These are phyloP conservation scores for Fomitiporia mediterranea DNA, from an alignment of 1,284 basidiomycete species.

Conservation along the genomic window DNA sequence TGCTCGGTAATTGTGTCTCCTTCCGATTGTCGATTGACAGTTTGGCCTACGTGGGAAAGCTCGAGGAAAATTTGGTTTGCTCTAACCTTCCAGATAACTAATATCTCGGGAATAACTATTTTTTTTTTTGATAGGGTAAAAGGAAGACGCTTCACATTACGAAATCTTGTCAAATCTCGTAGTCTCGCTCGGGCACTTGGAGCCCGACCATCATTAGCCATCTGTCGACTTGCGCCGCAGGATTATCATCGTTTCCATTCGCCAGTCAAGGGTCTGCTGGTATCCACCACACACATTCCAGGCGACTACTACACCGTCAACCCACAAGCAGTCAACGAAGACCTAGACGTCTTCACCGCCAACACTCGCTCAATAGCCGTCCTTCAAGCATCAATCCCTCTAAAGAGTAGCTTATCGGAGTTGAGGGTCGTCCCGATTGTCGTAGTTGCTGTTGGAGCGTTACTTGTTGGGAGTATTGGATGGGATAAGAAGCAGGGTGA, in stretches of 20 bases:
- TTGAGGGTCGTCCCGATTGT: slow-evolving; percentile 23
- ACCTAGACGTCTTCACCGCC: slow-evolving; percentile 40
- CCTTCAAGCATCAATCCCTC: not conserved
- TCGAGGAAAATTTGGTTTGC: slow-evolving; percentile 43
- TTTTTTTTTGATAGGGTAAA: slow-evolving; percentile 38
- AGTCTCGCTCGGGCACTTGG: slow-evolving; percentile 24
- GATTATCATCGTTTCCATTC: slow-evolving; percentile 56
- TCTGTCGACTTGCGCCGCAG: slow-evolving; percentile 47
- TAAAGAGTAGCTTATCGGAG: not conserved
- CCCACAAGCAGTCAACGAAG: slow-evolving; percentile 48
- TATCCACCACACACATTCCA: slow-evolving; percentile 27
- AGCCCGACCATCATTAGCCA: slow-evolving; percentile 32
- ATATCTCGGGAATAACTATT: not conserved
- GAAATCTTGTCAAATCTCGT: slow-evolving; percentile 37
- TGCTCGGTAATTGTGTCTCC: slow-evolving; percentile 37
- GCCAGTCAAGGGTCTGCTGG: slow-evolving; percentile 39
- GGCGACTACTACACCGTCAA: slow-evolving; percentile 37
- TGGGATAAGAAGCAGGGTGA: slow-evolving; percentile 26
- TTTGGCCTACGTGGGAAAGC: slow-evolving; percentile 37
- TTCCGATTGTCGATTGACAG: slow-evolving; percentile 49
- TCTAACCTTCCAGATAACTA: not conserved
- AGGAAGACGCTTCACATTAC: slow-evolving; percentile 45
- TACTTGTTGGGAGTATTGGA: slow-evolving; percentile 27
- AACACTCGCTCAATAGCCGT: slow-evolving; percentile 32
- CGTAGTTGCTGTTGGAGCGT: slow-evolving; percentile 28